A percentile compares a stretch with the other conserved stretches of the same genome.
Evolutionary conservation across 1,284 basidiomycete genomes (phyloP).

Genomic region (Pseudozyma thailandica): DNA sequence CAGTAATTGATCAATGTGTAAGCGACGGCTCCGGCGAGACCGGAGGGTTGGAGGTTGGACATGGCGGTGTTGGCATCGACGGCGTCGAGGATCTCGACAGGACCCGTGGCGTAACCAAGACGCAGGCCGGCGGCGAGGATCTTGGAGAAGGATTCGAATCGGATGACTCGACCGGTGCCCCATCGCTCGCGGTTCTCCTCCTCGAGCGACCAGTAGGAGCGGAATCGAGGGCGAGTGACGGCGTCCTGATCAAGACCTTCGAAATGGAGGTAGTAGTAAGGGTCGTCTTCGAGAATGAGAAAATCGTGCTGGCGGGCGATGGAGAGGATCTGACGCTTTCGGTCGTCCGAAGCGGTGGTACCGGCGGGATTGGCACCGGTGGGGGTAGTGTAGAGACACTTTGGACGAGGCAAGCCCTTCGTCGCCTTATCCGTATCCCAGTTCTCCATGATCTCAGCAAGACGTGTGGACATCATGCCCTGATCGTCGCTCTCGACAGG

Average conservation of each 20-base stretch:
- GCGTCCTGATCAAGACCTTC: constrained; percentile 59
- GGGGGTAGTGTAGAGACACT: constrained; percentile 81
- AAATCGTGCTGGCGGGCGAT: constrained; percentile 70
- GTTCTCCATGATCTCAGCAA: constrained; percentile 77
- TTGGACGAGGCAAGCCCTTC: constrained; percentile 76
- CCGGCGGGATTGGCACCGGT: constrained; percentile 68
- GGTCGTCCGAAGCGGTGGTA: constrained; percentile 70
- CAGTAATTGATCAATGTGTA: constrained; percentile 79
- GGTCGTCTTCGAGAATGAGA: constrained; percentile 60
- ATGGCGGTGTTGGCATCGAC: constrained; percentile 78
- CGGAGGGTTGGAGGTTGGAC: constrained; percentile 79
- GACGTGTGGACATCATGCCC: constrained; percentile 77
- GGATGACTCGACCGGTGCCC: constrained; percentile 63
- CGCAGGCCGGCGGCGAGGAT: constrained; percentile 68
- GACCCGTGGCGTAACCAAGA: constrained; percentile 84
- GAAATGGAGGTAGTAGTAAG: constrained; percentile 64
- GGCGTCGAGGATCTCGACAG: constrained; percentile 77
- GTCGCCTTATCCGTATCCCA: constrained; percentile 75
- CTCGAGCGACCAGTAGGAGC: constrained; percentile 64
- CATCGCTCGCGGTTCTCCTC: constrained; percentile 52
- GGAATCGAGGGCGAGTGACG: constrained; percentile 40
- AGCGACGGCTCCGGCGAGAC: constrained; percentile 80
- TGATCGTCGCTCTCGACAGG: constrained; percentile 81
- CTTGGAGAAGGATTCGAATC: constrained; percentile 74
- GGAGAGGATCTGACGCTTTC: constrained; percentile 81